These are phyloP conservation scores for Lonicera japonica DNA, from an alignment of 129 eudicot genomes.

Conservation along the genomic window DNA sequence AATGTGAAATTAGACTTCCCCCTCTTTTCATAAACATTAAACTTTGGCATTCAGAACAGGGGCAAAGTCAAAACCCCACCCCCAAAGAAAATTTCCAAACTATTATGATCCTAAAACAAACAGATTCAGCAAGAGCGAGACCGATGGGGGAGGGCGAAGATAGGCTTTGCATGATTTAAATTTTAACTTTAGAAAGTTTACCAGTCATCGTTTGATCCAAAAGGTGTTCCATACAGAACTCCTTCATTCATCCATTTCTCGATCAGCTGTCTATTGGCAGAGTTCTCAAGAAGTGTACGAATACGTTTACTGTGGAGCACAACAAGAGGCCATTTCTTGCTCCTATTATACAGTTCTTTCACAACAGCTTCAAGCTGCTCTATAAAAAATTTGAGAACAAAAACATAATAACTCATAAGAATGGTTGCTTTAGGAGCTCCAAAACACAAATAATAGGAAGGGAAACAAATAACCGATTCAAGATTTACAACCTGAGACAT, in stretches of 20 bases:
- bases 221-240: constrained; percentile 72
- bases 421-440: background rate
- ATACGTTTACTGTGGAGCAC: constrained; percentile 79
- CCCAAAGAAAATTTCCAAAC: background rate
- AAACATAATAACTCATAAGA: constrained; percentile 12
- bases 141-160: too few species aligned
- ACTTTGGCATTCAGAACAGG: too few species aligned
- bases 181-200: constrained; percentile 13
- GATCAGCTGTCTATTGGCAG: constrained; percentile 51
- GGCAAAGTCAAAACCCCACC: background rate
- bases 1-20: too few species aligned
- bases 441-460: background rate
- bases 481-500: constrained; percentile 66
- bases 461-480: background rate
- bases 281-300: constrained; percentile 54
- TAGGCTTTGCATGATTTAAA: too few species aligned
- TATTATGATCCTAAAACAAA: background rate
- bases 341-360: constrained; percentile 57
- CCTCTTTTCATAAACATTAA: too few species aligned
- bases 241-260: constrained; percentile 65
- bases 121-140: background rate
- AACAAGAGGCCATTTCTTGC: constrained; percentile 85
- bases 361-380: constrained; percentile 90
- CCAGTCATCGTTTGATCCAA: constrained; percentile 99
- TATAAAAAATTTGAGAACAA: constrained; percentile 29